phyloP scores from a whole-genome alignment of 768 basidiomycete species.

The Suillus placidus region DNA sequence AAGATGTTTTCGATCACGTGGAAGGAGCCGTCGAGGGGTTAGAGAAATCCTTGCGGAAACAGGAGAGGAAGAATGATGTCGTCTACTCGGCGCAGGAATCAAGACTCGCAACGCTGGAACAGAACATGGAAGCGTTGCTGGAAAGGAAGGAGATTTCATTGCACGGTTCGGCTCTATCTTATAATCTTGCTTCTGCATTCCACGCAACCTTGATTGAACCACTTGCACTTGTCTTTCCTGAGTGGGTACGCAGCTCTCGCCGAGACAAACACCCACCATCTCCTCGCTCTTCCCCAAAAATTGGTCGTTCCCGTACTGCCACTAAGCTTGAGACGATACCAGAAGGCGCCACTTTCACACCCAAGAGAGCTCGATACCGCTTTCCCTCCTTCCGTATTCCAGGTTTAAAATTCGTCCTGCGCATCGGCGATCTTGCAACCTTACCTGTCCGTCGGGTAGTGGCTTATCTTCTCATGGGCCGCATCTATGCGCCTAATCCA shows the following conservation, averaged over 20 bases:
- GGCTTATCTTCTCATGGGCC: conserved; percentile 27
- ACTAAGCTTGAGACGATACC: conserved; percentile 43
- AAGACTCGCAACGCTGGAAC: conserved; percentile 41
- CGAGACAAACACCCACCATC: conserved; percentile 21
- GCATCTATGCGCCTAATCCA: conserved; percentile 25
- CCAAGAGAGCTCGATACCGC: conserved; percentile 16
- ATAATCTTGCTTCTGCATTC: conserved; percentile 17
- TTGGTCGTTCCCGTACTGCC: conserved; percentile 25
- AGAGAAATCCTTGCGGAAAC: conserved; percentile 51
- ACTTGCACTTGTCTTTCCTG: conserved; percentile 27
- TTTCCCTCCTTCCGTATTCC: conserved; percentile 27
- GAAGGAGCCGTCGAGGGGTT: conserved; percentile 57
- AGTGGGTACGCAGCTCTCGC: conserved; percentile 19
- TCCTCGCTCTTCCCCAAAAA: conserved; percentile 28
- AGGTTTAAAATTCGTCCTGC: conserved; percentile 30
- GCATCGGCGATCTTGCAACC: conserved; percentile 33
- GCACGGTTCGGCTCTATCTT: conserved; percentile 19
- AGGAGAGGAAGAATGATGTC: conserved; percentile 52
- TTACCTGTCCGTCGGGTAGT: conserved; percentile 31
- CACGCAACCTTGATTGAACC: conserved; percentile 24
- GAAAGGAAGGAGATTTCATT: conserved; percentile 36
- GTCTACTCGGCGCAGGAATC: conserved; percentile 35
- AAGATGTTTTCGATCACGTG: conserved; percentile 63
- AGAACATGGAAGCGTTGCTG: conserved; percentile 35
- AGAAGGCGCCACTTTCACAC: conserved; percentile 36